Percentiles rank a stretch among this genome's conserved stretches.
These are phyloP conservation scores for Candida incommunis DNA, from an alignment of 805 yeast genomes.

Conservation along the genomic window DNA sequence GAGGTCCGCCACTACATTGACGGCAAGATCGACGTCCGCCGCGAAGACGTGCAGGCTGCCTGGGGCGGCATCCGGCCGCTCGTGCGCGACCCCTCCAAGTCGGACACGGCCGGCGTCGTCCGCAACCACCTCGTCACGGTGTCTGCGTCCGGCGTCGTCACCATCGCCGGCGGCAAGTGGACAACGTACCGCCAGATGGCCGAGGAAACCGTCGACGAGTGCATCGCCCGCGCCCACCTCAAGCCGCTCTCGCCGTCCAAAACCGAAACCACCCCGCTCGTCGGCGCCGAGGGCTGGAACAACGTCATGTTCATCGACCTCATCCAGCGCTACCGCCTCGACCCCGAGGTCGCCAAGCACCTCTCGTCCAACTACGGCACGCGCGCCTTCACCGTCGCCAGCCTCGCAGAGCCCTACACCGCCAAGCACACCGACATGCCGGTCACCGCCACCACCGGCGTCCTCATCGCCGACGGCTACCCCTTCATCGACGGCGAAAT, in stretches of 20 bases:
- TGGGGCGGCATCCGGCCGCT: slow-evolving; percentile 97
- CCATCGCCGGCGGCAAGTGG: slow-evolving; percentile 97
- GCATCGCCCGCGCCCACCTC: slow-evolving; percentile 35
- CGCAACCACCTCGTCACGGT: slow-evolving; percentile 74
- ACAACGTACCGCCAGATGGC: slow-evolving; percentile 98
- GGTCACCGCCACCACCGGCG: slow-evolving; percentile 19
- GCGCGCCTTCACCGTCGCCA: slow-evolving; percentile 54
- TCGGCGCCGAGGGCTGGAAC: slow-evolving; percentile 76
- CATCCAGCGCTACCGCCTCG: slow-evolving; percentile 62
- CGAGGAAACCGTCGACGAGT: slow-evolving; percentile 73
- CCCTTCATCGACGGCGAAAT: slow-evolving; percentile 81
- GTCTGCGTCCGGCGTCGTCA: slow-evolving; percentile 62
- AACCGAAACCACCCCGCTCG: slow-evolving; percentile 34
- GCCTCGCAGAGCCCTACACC: slow-evolving; percentile 28
- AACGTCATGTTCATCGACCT: slow-evolving; percentile 61
- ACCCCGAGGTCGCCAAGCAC: slow-evolving; percentile 65
- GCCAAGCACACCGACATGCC: slow-evolving; percentile 16
- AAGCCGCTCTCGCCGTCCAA: slow-evolving; percentile 32
- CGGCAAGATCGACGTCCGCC: slow-evolving; percentile 64
- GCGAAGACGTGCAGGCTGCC: slow-evolving; percentile 85
- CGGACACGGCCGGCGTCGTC: slow-evolving; percentile 74
- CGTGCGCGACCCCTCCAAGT: slow-evolving; percentile 55
- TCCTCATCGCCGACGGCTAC: slow-evolving; percentile 43
- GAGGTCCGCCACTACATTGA: slow-evolving; percentile 78
- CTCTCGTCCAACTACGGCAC: slow-evolving; percentile 81